A percentile compares a stretch with the other conserved stretches of the same genome.
These are phyloP conservation scores for Penicillium sp. DNA, from an alignment of 2,329 filamentous ascomycete genomes.

Conservation along the genomic window DNA sequence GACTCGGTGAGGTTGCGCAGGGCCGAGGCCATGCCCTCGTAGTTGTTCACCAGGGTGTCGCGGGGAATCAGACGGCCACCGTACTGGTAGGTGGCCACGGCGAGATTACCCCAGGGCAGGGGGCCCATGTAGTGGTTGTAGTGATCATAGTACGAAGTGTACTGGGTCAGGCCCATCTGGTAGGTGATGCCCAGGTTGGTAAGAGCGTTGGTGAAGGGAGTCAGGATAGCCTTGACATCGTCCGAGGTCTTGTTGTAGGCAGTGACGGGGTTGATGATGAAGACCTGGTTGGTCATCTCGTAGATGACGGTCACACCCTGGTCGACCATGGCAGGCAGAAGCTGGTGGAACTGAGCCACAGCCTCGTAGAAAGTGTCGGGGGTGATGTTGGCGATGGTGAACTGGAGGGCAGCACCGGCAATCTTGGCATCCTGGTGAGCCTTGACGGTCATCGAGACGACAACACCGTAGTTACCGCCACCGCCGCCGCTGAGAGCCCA, in stretches of 20 bases:
- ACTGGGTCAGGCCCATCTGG: constrained; percentile 31
- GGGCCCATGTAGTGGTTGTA: constrained; percentile 38
- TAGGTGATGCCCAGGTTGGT: constrained; percentile 39
- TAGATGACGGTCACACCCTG: constrained; percentile 54
- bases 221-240: constrained; percentile 50
- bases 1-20: constrained; percentile 39
- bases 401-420: constrained; percentile 49
- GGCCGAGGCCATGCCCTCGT: constrained; percentile 30
- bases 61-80: constrained; percentile 42
- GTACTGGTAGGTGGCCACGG: constrained; percentile 31
- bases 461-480: constrained; percentile 61
- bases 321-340: constrained; percentile 55
- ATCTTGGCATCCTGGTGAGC: constrained; percentile 50
- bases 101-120: constrained; percentile 32
- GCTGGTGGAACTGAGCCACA: constrained; percentile 53
- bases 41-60: constrained; percentile 34
- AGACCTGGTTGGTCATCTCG: constrained; percentile 54
- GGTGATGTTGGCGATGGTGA: constrained; percentile 38
- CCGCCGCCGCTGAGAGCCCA: constrained; percentile 37
- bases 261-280: constrained; percentile 50
- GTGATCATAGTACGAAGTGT: constrained; percentile 37
- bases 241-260: constrained; percentile 50
- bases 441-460: constrained; percentile 58
- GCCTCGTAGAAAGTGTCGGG: constrained; percentile 55
- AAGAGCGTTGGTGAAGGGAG: constrained; percentile 48